Conservation (phyloP, 371 early-diverging fungal species). For the Sporodiniella umbellata region DNA sequence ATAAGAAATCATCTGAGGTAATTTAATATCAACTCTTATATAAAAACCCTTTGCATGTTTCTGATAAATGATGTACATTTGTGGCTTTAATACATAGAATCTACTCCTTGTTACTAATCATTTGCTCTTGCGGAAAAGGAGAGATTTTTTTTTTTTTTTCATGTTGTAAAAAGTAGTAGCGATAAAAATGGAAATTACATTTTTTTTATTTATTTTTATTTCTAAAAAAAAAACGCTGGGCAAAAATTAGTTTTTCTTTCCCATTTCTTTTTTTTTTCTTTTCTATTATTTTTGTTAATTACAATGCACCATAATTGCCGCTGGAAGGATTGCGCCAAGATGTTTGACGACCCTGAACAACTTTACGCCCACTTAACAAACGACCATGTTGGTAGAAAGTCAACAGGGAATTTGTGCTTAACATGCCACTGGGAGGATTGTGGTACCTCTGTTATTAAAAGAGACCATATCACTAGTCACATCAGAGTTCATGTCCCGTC, state of each 20-base stretch:
- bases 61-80: too few species aligned
- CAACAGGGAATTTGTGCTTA: constrained; percentile 80
- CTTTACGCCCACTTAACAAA: constrained; percentile 80
- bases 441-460: constrained; percentile 65
- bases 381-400: constrained; percentile 86
- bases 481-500: constrained; percentile 84
- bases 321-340: constrained; percentile 48
- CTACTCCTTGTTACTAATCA: too few species aligned
- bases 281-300: background rate
- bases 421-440: constrained; percentile 86
- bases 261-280: background rate
- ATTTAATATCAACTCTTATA: too few species aligned
- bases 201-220: too few species aligned
- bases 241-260: background rate
- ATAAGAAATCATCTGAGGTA: too few species aligned
- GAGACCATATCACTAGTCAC: constrained; percentile 93
- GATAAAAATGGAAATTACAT: background rate
- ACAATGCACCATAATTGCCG: constrained; percentile 25
- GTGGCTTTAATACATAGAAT: too few species aligned
- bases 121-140: too few species aligned
- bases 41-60: too few species aligned
- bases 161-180: too few species aligned
- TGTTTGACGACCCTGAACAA: constrained; percentile 69
- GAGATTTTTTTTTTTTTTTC: too few species aligned
- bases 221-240: constrained; percentile 1